Base-by-base conservation (phyloP, 768 basidiomycete genomes). In the Podaxis carcinomalis region DNA sequence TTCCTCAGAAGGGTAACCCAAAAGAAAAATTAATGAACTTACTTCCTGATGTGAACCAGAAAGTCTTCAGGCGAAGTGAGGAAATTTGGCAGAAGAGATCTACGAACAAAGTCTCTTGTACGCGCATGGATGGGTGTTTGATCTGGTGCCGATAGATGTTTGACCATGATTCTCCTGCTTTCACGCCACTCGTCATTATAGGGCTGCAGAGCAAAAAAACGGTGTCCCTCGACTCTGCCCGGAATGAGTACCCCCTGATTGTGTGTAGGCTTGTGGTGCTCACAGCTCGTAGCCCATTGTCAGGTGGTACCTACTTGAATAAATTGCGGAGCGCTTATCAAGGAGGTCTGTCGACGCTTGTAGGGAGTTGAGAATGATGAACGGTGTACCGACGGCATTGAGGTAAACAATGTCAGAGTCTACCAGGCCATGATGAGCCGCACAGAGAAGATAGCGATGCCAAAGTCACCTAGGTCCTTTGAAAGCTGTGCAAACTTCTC, bases 351-450 rank as follows among this genome's bases (percentile, higher is more conserved):
- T 63, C 1, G 66, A 64, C 2, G 62, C 62, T 40, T 71, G 59
- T 21, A 64, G 47, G 0, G 69, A 63, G 54, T 70, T 69, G 1
- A 71, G 37, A 5, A 70, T 62, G 23, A 70, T 59, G 27, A 68
- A 60, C 13, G 64, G 47, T 14, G 53, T 64, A 2, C 68, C 66
- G 16, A 62, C 65, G 1, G 63, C 68, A 21, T 61, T 49, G 4
- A 70, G 36, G 49, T 69, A 65, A 10, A 47, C n/a, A n/a, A 47
- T 47, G 7, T 47, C 46, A 11, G 46, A 47, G 19, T 23, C 46
- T 47, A 21, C 7, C 46, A 47, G n/a, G 21, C 19, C 21, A n/a
- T 21, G n/a, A 47, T 47, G n/a, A n/a, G 19, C 14, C 19, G 5
- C 13, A 5, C 10, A 46, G 7, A 46, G 21, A 9, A 47, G 9